A percentile compares a stretch with the other conserved stretches of the same genome.
Conservation (phyloP, 805 yeast species). For the Cyberlindnera mycetangii region DNA sequence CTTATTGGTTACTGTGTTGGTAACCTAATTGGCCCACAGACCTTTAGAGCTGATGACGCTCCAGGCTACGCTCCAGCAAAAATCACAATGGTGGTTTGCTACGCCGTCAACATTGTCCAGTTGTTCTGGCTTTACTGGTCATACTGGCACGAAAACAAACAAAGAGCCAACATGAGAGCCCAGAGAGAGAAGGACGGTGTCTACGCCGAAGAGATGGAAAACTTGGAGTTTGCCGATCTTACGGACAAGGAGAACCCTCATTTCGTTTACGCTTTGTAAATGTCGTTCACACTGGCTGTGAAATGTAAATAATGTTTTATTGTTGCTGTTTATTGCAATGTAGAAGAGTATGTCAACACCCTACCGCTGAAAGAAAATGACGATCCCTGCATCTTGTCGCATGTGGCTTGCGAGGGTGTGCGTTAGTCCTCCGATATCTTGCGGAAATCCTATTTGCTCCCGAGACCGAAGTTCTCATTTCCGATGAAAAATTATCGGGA, state of each 20-base stretch:
- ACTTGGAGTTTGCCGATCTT: conserved; percentile 37
- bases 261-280: conserved; percentile 33
- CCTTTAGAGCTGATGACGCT: conserved; percentile 53
- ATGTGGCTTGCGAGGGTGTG: neutral
- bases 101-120: conserved; percentile 1
- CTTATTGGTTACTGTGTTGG: conserved; percentile 18
- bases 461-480: no score
- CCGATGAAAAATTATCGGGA: no score
- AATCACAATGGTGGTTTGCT: conserved; percentile 8
- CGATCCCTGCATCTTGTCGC: neutral
- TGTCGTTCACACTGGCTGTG: no score
- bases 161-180: conserved; percentile 7
- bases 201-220: conserved; percentile 6
- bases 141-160: conserved; percentile 11
- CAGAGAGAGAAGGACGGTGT: conserved; percentile 7
- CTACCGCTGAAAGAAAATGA: no score
- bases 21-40: conserved; percentile 64
- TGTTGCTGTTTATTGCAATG: no score
- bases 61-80: conserved; percentile 44
- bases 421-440: neutral
- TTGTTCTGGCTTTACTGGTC: conserved; percentile 7
- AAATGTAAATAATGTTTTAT: no score
- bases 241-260: conserved; percentile 35
- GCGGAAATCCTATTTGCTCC: no score
- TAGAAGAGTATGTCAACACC: no score